Evolutionary conservation across 2,329 filamentous ascomycete species (phyloP).

Genomic region (Neurospora crassa): DNA sequence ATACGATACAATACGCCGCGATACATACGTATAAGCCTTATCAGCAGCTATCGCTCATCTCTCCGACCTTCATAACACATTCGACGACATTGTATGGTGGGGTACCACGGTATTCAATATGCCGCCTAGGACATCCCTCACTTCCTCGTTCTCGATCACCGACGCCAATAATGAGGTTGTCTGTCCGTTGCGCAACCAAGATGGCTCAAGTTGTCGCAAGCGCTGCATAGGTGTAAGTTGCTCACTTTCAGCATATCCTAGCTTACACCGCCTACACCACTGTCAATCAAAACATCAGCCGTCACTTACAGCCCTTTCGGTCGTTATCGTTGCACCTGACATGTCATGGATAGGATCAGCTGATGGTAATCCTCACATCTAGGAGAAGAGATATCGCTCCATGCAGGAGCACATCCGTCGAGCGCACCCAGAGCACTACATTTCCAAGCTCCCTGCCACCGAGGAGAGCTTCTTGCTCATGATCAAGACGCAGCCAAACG

Average conservation of each 20-base stretch:
- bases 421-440: constrained; percentile 94
- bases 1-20: background rate
- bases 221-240: constrained; percentile 92
- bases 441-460: constrained; percentile 93
- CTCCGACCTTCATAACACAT: constrained; percentile 12
- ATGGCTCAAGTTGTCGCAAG: constrained; percentile 95
- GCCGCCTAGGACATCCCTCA: constrained; percentile 81
- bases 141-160: constrained; percentile 83
- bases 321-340: background rate
- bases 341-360: constrained; percentile 1
- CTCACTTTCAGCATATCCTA: background rate
- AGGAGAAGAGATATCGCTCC: constrained; percentile 62
- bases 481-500: constrained; percentile 76
- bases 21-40: constrained; percentile 11
- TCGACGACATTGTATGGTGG: constrained; percentile 39
- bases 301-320: constrained; percentile 1
- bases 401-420: constrained; percentile 99
- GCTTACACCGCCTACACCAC: constrained; percentile 7
- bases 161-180: constrained; percentile 94
- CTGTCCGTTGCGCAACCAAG: constrained; percentile 89
- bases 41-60: constrained; percentile 16
- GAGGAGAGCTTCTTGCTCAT: constrained; percentile 96
- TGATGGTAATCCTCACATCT: constrained; percentile 12
- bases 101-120: constrained; percentile 52
- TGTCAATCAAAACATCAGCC: constrained; percentile 4